Percentiles rank a stretch among this genome's conserved stretches.
Conservation (phyloP, 1,284 basidiomycete species). For the Ustilago loliicola region DNA sequence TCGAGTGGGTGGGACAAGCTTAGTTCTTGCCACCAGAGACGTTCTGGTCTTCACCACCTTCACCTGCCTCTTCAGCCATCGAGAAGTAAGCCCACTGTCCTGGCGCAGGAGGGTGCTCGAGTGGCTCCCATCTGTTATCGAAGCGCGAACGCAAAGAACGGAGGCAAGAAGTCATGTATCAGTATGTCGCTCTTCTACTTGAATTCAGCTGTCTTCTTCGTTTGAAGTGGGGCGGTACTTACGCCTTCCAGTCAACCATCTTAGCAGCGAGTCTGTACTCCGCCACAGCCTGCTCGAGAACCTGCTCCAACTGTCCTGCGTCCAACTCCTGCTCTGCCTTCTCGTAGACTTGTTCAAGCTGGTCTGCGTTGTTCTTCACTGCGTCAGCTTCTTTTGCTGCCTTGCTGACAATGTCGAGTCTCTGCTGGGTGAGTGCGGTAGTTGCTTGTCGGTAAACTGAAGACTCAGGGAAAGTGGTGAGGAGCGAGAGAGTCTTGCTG, state of each 20-base stretch:
- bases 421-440: constrained; percentile 86
- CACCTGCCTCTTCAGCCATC: constrained; percentile 67
- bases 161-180: neutral
- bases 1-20: neutral
- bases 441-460: constrained; percentile 92
- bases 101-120: constrained; percentile 82
- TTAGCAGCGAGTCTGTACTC: constrained; percentile 84
- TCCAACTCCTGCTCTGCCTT: constrained; percentile 76
- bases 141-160: constrained; percentile 14
- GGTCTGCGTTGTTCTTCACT: constrained; percentile 72
- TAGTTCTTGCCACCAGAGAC: constrained; percentile 39
- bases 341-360: constrained; percentile 79
- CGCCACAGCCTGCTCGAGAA: constrained; percentile 84
- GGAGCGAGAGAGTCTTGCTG: constrained; percentile 80
- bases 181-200: neutral
- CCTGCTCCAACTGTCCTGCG: constrained; percentile 78
- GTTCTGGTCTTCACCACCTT: constrained; percentile 57
- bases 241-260: constrained; percentile 97
- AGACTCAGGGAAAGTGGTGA: constrained; percentile 79
- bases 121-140: constrained; percentile 81
- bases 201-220: neutral
- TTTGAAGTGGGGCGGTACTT: constrained; percentile 72
- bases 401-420: constrained; percentile 78
- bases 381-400: constrained; percentile 70
- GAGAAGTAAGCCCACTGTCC: constrained; percentile 88